These are phyloP conservation scores for Fraxinus nigra DNA, from an alignment of 305 asterid species.

Conservation along the genomic window DNA sequence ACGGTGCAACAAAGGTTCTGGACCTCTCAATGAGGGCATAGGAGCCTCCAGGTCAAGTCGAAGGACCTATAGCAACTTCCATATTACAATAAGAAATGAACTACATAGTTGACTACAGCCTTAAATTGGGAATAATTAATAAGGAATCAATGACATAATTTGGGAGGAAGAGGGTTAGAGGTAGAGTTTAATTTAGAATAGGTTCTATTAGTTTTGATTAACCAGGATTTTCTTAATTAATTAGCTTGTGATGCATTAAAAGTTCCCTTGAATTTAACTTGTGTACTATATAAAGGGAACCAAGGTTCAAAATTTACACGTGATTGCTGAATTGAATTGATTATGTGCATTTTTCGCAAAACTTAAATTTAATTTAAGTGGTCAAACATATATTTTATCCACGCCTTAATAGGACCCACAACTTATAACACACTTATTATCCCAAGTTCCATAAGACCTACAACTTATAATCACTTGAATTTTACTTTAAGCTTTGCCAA, in stretches of 20 bases:
- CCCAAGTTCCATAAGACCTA: not conserved
- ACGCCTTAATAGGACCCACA: not conserved
- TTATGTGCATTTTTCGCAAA: not conserved
- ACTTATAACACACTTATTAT: not conserved
- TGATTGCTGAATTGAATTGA: not conserved
- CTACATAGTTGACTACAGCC: not conserved
- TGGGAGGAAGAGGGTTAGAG: not conserved
- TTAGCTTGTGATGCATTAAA: not conserved
- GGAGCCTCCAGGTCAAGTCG: conserved; percentile 76
- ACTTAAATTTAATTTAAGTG: not conserved
- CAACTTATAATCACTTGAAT: not conserved
- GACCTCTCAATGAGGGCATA: conserved; percentile 55
- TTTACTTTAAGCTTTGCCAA: not conserved
- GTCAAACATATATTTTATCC: not conserved
- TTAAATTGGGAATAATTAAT: not conserved
- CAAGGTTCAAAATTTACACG: not conserved
- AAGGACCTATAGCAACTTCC: conserved; percentile 61
- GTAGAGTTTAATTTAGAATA: not conserved
- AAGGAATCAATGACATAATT: not conserved
- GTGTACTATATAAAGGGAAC: not conserved
- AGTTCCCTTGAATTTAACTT: not conserved
- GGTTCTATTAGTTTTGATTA: not conserved
- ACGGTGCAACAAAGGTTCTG: conserved; percentile 88
- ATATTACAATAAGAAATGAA: conserved; percentile 18
- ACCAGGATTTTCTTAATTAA: not conserved